Percentiles rank a stretch among this genome's conserved stretches.
phyloP scores from a whole-genome alignment of 164 flowering plant species.

The Piper longum region DNA sequence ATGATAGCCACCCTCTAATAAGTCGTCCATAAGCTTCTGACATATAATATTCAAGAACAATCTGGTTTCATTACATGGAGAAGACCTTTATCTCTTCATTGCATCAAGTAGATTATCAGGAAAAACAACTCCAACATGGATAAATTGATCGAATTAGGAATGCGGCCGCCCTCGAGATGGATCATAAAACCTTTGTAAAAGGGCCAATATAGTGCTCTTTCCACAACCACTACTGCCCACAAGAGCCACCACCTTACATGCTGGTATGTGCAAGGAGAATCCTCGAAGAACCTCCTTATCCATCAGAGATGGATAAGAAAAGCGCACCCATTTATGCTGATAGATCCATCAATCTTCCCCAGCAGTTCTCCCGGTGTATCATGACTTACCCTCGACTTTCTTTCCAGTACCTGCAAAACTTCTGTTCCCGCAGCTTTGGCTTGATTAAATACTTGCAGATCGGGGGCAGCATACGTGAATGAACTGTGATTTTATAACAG shows the following conservation, averaged over 20 bases:
- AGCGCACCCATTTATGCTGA: conserved; percentile 30
- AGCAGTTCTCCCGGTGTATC: conserved; percentile 21
- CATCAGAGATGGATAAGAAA: conserved; percentile 50
- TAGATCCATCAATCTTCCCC: conserved; percentile 29
- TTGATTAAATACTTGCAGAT: conserved; percentile 49
- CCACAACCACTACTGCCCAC: conserved; percentile 77
- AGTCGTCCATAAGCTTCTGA: neutral
- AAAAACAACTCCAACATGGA: too few species aligned
- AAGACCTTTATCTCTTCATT: too few species aligned
- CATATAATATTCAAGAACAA: neutral
- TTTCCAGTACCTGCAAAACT: conserved; percentile 40
- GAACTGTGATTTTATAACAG: conserved; percentile 28
- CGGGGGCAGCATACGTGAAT: conserved; percentile 59
- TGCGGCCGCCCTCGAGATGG: conserved; percentile 30
- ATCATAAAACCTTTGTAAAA: conserved; percentile 49
- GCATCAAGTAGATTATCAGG: too few species aligned
- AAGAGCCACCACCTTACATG: conserved; percentile 54
- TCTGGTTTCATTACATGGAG: neutral
- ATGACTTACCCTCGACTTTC: conserved; percentile 26
- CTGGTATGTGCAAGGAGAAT: conserved; percentile 48
- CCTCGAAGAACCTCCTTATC: conserved; percentile 38
- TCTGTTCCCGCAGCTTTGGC: conserved; percentile 58
- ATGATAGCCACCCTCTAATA: neutral
- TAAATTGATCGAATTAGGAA: neutral
- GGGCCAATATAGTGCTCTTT: conserved; percentile 57